Percentiles rank a stretch among this genome's conserved stretches.
Evolutionary conservation across 208 protist species (phyloP).

Genomic region (Trypanosoma brucei): DNA sequence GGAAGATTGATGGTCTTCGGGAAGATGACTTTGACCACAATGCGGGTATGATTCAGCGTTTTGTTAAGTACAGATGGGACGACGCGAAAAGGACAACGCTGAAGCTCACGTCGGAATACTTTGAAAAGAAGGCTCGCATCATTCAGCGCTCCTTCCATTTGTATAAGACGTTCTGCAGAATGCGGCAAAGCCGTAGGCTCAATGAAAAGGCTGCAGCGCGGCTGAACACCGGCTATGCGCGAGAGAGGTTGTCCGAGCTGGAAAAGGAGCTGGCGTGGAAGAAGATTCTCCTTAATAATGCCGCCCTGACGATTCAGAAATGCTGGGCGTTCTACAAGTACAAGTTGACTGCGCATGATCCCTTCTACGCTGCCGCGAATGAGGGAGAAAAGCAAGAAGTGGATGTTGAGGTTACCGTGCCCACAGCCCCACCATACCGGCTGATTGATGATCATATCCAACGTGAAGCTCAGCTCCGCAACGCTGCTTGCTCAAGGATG

Average conservation of each 20-base stretch:
- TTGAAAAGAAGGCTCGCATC: conserved; percentile 55
- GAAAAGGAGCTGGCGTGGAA: conserved; percentile 62
- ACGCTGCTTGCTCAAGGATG: conserved; percentile 15
- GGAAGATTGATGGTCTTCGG: conserved; percentile 65
- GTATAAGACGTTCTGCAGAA: conserved; percentile 41
- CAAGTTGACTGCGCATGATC: not conserved
- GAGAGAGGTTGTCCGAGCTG: conserved; percentile 36
- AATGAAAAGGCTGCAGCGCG: conserved; percentile 22
- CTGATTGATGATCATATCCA: conserved; percentile 54
- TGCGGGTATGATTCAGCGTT: conserved; percentile 77
- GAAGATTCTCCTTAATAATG: conserved; percentile 47
- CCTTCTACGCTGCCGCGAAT: conserved; percentile 1
- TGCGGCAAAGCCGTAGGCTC: conserved; percentile 16
- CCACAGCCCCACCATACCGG: conserved; percentile 39
- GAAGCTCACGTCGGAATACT: conserved; percentile 55
- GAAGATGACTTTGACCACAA: conserved; percentile 81
- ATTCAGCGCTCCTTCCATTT: conserved; percentile 73
- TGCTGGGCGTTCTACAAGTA: conserved; percentile 62
- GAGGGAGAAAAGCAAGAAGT: not conserved
- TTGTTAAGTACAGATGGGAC: conserved; percentile 37
- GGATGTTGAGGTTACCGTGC: not conserved
- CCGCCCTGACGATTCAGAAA: conserved; percentile 66
- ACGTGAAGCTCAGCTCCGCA: conserved; percentile 36
- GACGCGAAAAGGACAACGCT: conserved; percentile 36
- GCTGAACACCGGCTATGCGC: conserved; percentile 27